Evolutionary conservation across 1,139 yeast genomes (phyloP), one percentile per base, ranked within the genome.

Genomic region (Saccharomyces pastorianus): DNA sequence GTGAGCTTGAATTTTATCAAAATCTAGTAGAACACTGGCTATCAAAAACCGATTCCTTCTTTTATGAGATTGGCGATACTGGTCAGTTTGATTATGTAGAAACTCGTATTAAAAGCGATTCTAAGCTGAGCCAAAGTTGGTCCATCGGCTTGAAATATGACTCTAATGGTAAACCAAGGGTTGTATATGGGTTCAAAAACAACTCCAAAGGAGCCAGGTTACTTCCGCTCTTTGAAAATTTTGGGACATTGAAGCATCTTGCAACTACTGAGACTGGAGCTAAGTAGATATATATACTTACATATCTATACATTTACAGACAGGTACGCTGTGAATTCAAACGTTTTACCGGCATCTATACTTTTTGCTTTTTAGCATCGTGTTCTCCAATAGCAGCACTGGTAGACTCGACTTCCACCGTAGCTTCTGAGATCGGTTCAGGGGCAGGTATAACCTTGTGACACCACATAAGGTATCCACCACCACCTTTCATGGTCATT

Each of bases 401-500:
- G n/a, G 32, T 50, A 13, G 51, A 53, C 23, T 50, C 56, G 5
- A 47, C 31, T 44, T 47, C 55, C 4, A 3, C 28, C n/a, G 31
- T 38, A 6, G 11, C 48, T 27, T 51, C 56, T n/a, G 44, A 69
- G 0, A 78, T 79, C 49, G 74, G 76, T n/a, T 66, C 75, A 42
- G 80, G 84, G 48, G 80, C 76, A 0, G 97, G 97, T 53, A 84
- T 73, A 0, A 93, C 98, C 52, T 87, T 76, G 13, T 88, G 81
- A 6, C 95, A 96, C 76, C 84, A 80, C 60, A 91, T 74, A 1
- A 93, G 70, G 67, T 83, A 93, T 0, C 99, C 99, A 51, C 98
- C 98, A 55, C 85, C 93, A 2, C 96, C 91, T 66, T 89, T 79
- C 79, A 86, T 84, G 0, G 97, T 88, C 99, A 93, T 95, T 56